Evolutionary conservation across 2,329 filamentous ascomycete genomes (phyloP).

Genomic region (Alternaria hordeiaustralica): DNA sequence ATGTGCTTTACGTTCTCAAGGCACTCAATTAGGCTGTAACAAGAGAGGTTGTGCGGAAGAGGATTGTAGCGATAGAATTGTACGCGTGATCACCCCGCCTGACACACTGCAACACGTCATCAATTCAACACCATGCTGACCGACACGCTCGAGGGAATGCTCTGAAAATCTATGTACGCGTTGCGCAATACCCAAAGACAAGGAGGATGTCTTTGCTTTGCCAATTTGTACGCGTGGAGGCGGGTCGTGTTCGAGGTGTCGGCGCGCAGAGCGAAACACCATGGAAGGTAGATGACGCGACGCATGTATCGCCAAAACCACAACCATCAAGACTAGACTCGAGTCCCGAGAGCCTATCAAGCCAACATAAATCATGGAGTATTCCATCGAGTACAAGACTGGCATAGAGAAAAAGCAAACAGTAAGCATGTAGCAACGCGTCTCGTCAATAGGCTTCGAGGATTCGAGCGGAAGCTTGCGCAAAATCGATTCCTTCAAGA

Average conservation of each 20-base stretch:
- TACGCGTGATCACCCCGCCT: slow-evolving; percentile 18
- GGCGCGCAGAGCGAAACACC: slow-evolving; percentile 1
- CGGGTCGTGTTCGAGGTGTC: neutral
- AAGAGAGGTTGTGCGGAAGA: neutral
- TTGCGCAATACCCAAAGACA: neutral
- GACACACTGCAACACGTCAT: slow-evolving; percentile 13
- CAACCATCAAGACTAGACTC: neutral
- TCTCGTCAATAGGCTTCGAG: neutral
- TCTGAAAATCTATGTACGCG: neutral
- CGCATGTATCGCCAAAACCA: neutral
- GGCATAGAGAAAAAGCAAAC: neutral
- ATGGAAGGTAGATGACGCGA: neutral
- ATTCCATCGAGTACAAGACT: neutral
- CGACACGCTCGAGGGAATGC: neutral
- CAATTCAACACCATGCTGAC: neutral
- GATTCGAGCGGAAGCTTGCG: neutral
- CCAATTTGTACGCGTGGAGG: neutral
- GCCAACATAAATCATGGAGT: neutral
- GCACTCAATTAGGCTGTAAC: neutral
- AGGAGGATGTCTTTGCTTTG: neutral
- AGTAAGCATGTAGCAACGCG: neutral
- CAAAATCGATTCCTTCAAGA: neutral
- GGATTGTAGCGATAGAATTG: slow-evolving; percentile 10
- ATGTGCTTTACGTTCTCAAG: neutral
- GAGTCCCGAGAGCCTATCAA: neutral